Base-by-base conservation (phyloP, 2,329 filamentous ascomycete genomes). In the Ophiostoma montium region DNA sequence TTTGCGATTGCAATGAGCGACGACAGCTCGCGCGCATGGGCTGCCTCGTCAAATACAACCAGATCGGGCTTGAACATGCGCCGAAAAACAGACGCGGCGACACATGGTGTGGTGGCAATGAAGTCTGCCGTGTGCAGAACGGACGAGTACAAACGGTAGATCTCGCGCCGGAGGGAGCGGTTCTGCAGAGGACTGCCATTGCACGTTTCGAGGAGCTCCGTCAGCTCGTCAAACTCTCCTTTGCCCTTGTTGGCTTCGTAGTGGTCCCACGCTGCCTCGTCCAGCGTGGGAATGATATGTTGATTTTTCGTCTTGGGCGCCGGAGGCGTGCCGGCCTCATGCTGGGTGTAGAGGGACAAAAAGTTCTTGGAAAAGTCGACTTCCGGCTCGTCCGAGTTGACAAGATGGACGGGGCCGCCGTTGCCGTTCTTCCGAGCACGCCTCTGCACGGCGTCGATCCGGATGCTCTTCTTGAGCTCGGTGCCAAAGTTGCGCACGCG, bases 21-120 rank as follows among this genome's bases (percentile, higher is more conserved):
- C 0, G 69, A 70, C 0, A 71, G 57, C 53, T 72, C 70, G 15
- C 69, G 58, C 0, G 67, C 67, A 41, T 72, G 69, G 0, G 68
- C 66, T 0, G 67, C 66, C 61, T 94, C 86, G 39, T 89, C 87
- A 54, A 94, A 85, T 59, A 94, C 89, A 0, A 92, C 78, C 54
- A 94, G 80, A 57, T 92, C 84, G 0, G 87, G 86, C 54, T 84
- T 82, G 31, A 88, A 86, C 7, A 87, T 58, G 2, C 59, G 61
- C 0, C 61, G 55, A 32, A 71, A 68, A 0, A 57, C 55, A 0
- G 63, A 62, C 4, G 60, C 63, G 0, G 67, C 64, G 3, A 68
- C 67, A 1, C 70, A 69, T 0, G 70, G 69, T 1, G 70, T 71
- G 0, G 69, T 69, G 0, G 68, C 68, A 2, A 72, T 60, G 47